Percentiles rank a stretch among this genome's conserved stretches.
Conservation (phyloP, 1,139 yeast species). For the Debaryomyces udenii region DNA sequence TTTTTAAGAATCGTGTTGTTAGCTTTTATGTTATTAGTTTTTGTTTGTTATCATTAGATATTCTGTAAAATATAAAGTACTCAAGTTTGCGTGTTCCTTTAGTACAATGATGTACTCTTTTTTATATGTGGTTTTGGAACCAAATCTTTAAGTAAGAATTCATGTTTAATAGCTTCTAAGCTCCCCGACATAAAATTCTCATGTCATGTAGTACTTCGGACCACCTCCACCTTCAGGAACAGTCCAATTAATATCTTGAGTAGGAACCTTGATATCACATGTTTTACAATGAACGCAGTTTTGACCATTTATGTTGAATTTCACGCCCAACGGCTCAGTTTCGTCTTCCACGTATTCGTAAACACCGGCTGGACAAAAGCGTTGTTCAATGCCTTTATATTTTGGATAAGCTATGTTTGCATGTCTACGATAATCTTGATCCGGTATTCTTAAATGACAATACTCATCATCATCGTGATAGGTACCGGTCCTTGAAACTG, state of each 20-base stretch:
- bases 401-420: constrained; percentile 69
- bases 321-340: constrained; percentile 60
- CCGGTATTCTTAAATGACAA: constrained; percentile 81
- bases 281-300: constrained; percentile 98
- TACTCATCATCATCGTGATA: constrained; percentile 93
- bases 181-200: constrained; percentile 11
- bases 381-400: constrained; percentile 82
- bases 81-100: background rate
- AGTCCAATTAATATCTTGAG: constrained; percentile 91
- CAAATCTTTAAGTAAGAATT: too few species aligned
- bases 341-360: constrained; percentile 86
- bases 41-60: constrained; percentile 7
- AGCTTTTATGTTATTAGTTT: constrained; percentile 5
- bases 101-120: too few species aligned
- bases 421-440: constrained; percentile 70
- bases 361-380: constrained; percentile 98
- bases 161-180: too few species aligned
- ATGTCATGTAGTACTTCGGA: constrained; percentile 87
- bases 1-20: constrained; percentile 2
- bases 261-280: constrained; percentile 94
- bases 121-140: too few species aligned
- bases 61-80: constrained; percentile 8
- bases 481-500: constrained; percentile 94
- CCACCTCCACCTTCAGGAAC: constrained; percentile 99
- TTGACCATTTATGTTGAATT: constrained; percentile 91